phyloP scores from a whole-genome alignment of 495 filamentous ascomycete species.

The Neurospora africana region DNA sequence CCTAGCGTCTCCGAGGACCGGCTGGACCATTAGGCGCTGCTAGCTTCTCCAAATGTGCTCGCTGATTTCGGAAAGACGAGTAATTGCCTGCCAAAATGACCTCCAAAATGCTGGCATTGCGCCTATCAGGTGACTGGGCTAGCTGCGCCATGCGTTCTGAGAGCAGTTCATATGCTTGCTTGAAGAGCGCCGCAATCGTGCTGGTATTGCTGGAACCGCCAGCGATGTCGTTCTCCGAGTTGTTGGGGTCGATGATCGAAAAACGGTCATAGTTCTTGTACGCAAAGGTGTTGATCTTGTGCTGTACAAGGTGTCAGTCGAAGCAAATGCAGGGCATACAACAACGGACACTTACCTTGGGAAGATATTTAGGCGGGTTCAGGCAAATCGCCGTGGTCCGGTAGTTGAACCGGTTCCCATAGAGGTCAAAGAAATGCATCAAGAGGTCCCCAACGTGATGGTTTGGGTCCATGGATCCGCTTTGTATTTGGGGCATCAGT shows the following conservation, averaged over 20 bases:
- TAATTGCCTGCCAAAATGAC: slow-evolving; percentile 64
- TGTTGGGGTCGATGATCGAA: slow-evolving; percentile 83
- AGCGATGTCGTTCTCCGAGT: slow-evolving; percentile 70
- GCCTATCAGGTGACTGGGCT: slow-evolving; percentile 7
- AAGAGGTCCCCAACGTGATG: slow-evolving; percentile 67
- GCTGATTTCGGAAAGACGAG: slow-evolving; percentile 52
- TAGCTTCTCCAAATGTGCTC: slow-evolving; percentile 32
- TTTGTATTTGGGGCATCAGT: slow-evolving; percentile 56
- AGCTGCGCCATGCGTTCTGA: slow-evolving; percentile 44
- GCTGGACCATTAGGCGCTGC: neutral
- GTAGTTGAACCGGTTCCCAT: slow-evolving; percentile 70
- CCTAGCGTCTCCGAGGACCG: neutral
- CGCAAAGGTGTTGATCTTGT: slow-evolving; percentile 19
- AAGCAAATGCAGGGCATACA: neutral
- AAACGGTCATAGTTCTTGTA: slow-evolving; percentile 47
- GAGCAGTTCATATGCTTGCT: slow-evolving; percentile 47
- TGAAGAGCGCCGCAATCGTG: slow-evolving; percentile 54
- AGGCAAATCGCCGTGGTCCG: slow-evolving; percentile 57
- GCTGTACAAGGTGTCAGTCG: slow-evolving; percentile 21
- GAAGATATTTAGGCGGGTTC: slow-evolving; percentile 56
- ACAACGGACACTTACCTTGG: slow-evolving; percentile 51
- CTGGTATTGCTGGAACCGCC: slow-evolving; percentile 60
- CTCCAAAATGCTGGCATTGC: slow-evolving; percentile 49
- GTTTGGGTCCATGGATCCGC: slow-evolving; percentile 41
- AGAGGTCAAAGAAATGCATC: slow-evolving; percentile 78